These are phyloP conservation scores for Dryadomyces quercivorus DNA, from an alignment of 2,329 filamentous ascomycete genomes.

Conservation along the genomic window DNA sequence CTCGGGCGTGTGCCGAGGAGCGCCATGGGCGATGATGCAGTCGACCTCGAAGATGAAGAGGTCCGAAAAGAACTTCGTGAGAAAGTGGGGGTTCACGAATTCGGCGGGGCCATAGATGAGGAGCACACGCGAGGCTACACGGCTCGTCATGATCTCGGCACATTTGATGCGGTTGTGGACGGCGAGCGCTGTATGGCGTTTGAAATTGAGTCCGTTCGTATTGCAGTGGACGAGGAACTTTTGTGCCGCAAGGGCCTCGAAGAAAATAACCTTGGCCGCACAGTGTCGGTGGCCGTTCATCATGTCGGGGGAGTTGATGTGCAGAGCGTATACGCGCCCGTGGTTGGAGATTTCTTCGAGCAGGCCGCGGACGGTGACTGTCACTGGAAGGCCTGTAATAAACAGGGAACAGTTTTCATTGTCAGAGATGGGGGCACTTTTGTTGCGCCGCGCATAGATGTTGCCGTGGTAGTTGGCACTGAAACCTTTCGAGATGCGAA, in stretches of 20 bases:
- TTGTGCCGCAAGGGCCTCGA: constrained; percentile 17
- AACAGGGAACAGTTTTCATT: constrained; percentile 37
- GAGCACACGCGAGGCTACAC: constrained; percentile 30
- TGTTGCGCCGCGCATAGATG: constrained; percentile 22
- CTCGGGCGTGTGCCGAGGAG: neutral
- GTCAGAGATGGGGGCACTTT: constrained; percentile 25
- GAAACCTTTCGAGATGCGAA: constrained; percentile 13
- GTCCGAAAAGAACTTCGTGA: constrained; percentile 27
- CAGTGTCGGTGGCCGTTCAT: constrained; percentile 20
- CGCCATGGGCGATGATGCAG: constrained; percentile 21
- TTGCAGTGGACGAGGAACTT: neutral
- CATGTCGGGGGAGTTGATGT: constrained; percentile 36
- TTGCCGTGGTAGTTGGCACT: constrained; percentile 28
- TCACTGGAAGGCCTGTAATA: constrained; percentile 36
- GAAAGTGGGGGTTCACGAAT: constrained; percentile 29
- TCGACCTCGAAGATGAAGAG: constrained; percentile 37
- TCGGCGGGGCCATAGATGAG: constrained; percentile 31
- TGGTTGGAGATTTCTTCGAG: constrained; percentile 23
- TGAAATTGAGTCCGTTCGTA: constrained; percentile 22
- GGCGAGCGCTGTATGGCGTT: constrained; percentile 24
- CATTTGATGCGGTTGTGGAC: constrained; percentile 16
- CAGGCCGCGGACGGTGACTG: constrained; percentile 14
- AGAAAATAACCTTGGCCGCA: constrained; percentile 40
- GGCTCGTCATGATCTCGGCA: constrained; percentile 14
- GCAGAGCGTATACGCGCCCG: constrained; percentile 38